Evolutionary conservation across 495 filamentous ascomycete genomes (phyloP), one percentile per base, ranked within the genome.

Genomic region (Immersiella caudata): DNA sequence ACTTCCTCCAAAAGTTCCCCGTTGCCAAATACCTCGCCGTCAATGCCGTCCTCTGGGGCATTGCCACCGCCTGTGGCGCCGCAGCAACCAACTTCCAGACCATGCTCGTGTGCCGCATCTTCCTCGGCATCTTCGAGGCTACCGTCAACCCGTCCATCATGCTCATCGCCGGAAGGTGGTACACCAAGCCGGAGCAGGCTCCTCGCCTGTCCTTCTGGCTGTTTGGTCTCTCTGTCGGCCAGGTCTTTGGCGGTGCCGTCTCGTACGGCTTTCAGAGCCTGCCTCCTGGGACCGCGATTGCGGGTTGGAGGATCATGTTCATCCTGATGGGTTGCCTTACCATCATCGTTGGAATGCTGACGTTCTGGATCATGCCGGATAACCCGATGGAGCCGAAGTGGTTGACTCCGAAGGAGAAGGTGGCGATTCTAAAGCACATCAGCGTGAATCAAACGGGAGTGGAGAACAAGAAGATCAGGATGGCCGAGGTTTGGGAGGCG

Each of bases 121-220:
- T 90, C 57, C 73, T 89, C 0, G 88, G 88, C 8, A 79, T 86
- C 63, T 85, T 89, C 64, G 88, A 90, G 77, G 85, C 87, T 20
- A 83, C 85, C 20, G 86, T 89, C 64, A 83, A 82, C 54, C 87
- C 88, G 12, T 83, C 80, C 2, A 74, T 89, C 33, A 86, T 87
- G 52, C 77, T 85, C 26, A 81, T 85, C 66, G 78, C 74, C 59
- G 76, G 77, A 70, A 70, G 74, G 66, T 90, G 86, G 86, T 90
- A 90, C 68, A 90, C 85, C 20, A 85, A 86, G 56, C 81, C 82
- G 0, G 87, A 89, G 70, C 81, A 84, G 46, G 83, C 85, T 2
- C 85, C 85, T 1, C 82, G 88, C 18, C 88, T 88, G 66, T 83
- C 79, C 26, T 78, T 89, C 70, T 90, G 88, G 88, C 89, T 88